Evolutionary conservation across 2,329 filamentous ascomycete species (phyloP).

Genomic region (Trichoderma guizhouense): DNA sequence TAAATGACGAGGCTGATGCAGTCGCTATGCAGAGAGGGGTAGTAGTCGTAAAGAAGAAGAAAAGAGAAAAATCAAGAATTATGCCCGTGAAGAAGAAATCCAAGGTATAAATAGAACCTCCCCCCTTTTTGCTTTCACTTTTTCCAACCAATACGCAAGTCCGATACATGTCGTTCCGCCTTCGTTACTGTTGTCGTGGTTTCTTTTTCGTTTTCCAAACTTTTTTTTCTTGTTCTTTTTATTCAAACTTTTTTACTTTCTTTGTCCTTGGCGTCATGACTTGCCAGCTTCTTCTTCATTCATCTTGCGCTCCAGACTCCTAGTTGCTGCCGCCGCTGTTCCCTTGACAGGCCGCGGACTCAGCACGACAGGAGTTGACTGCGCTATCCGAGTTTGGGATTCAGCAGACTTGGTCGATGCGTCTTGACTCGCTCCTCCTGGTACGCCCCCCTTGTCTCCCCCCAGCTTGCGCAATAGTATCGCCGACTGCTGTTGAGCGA

Average conservation of each 20-base stretch:
- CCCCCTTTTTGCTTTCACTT: not conserved
- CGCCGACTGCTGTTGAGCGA: constrained; percentile 64
- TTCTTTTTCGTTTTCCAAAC: constrained; percentile 4
- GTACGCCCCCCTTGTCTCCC: constrained; percentile 29
- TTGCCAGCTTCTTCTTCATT: constrained; percentile 1
- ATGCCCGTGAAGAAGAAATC: constrained; percentile 7
- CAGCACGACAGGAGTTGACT: constrained; percentile 31
- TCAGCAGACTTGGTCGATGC: constrained; percentile 44
- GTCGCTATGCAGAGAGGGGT: constrained; percentile 12
- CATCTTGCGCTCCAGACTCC: constrained; percentile 35
- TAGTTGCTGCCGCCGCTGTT: constrained; percentile 27
- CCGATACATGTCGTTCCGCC: not conserved
- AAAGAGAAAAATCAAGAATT: constrained; percentile 1
- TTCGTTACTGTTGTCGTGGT: constrained; percentile 8
- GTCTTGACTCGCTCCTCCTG: constrained; percentile 34
- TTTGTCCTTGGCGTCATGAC: not conserved
- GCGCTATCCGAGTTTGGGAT: constrained; percentile 29
- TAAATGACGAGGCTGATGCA: constrained; percentile 5
- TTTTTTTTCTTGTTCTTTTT: not conserved
- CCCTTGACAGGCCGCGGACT: constrained; percentile 45
- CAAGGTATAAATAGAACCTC: constrained; percentile 2
- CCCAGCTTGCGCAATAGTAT: constrained; percentile 55
- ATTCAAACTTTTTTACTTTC: not conserved
- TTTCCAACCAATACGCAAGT: constrained; percentile 4
- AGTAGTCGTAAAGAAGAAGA: not conserved